Base-by-base conservation (phyloP, 805 yeast genomes). In the Yamadazyma sp. region DNA sequence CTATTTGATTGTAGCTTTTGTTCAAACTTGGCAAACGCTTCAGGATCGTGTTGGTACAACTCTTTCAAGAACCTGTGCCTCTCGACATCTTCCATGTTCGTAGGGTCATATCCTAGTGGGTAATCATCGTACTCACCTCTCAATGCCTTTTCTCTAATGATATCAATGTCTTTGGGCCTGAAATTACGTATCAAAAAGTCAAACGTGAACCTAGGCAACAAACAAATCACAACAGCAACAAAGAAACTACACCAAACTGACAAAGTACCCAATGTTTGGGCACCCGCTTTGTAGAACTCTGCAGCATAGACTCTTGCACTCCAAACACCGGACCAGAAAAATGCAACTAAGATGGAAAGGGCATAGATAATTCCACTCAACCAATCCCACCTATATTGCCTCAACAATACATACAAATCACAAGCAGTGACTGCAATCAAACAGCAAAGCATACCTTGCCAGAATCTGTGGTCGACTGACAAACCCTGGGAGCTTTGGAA, bases 311-410 rank as follows among this genome's bases (percentile, higher is more conserved):
- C 44, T 18, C 73, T 57, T 3, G 78, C 60, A 20, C 88, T 75
- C 82, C 90, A 85, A 15, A 80, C 75, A n/a, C 91, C 90, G 3
- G 86, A 77, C 95, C 95, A 85, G 54, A 79, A 75, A 49, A 73
- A 82, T 12, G 84, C 68, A 28, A 84, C 47, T 44, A 81, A 54
- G 37, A 71, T 69, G 10, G 88, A 80, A 31, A 86, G 53, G 1
- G 71, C 61, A 40, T 67, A 62, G 43, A 82, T 71, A 16, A 78
- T 52, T 18, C 73, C 35, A 13, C 84, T 69, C 16, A 85, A 53
- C 81, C 84, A 79, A 60, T 85, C 95, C 95, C 95, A 86, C 46
- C 89, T 63, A 44, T 70, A 71, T 61, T 83, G 90, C 51, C 79
- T 82, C 42, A 81, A 57, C 48, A 84, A 51, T 21, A 86, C 80